Conservation (phyloP, 2,329 filamentous ascomycete species). For the Penicillium vulpinum region DNA sequence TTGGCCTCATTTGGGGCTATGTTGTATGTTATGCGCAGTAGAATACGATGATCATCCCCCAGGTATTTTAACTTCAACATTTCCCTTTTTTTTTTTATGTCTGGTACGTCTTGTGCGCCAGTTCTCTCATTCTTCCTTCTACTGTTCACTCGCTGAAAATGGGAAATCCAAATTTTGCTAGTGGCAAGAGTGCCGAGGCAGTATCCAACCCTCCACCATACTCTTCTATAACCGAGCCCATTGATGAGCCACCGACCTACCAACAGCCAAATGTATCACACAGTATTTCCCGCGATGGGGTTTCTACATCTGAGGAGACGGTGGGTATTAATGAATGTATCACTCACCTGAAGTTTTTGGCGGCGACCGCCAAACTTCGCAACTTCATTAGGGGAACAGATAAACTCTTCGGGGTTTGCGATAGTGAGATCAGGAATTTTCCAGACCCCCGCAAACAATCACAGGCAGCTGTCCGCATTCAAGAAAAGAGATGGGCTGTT, state of each 20-base stretch:
- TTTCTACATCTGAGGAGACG: neutral
- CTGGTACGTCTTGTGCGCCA: too few relatives aligned
- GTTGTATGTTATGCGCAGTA: neutral
- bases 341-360: slow-evolving; percentile 1
- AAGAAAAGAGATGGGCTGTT: slow-evolving; percentile 73
- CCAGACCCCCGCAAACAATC: neutral
- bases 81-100: neutral
- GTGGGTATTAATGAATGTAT: neutral
- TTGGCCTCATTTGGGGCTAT: neutral
- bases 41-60: neutral
- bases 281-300: neutral
- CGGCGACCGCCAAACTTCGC: neutral
- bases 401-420: neutral
- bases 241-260: neutral
- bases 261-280: neutral
- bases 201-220: neutral
- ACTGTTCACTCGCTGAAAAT: neutral
- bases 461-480: slow-evolving; percentile 47
- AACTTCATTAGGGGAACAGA: neutral
- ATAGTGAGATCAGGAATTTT: neutral
- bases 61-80: neutral
- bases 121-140: too few relatives aligned
- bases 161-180: neutral
- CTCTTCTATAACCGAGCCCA: neutral
- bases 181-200: neutral